Evolutionary conservation across 768 basidiomycete genomes (phyloP).

Genomic region (Cystobasidium onofrii): DNA sequence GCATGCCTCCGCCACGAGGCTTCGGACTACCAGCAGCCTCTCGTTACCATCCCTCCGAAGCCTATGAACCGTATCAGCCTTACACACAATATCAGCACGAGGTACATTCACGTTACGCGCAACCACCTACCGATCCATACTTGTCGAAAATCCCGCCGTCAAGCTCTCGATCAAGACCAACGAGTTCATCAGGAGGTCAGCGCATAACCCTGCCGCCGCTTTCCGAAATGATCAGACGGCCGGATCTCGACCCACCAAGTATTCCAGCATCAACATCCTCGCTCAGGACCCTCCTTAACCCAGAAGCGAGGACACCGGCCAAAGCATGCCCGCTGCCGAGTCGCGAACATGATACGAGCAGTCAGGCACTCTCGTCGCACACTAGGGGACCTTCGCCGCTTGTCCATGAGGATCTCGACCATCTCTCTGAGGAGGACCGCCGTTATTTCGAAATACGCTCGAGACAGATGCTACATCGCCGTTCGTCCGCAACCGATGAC

Average conservation of each 20-base stretch:
- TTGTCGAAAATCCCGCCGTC: too few species aligned
- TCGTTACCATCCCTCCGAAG: not conserved
- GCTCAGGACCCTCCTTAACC: not conserved
- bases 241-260: not conserved
- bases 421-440: not conserved
- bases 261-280: not conserved
- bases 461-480: not conserved
- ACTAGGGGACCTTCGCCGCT: not conserved
- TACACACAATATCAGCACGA: not conserved
- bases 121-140: not conserved
- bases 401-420: not conserved
- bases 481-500: not conserved
- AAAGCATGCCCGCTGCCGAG: not conserved
- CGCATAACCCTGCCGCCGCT: not conserved
- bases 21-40: not conserved
- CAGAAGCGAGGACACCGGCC: not conserved
- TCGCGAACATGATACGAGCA: not conserved
- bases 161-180: not conserved
- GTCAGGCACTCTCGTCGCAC: not conserved
- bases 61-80: not conserved
- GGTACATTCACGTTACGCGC: not conserved
- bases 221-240: not conserved
- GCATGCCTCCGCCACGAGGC: not conserved
- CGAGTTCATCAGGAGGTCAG: not conserved
- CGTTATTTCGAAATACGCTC: conserved; percentile 14